phyloP scores from a whole-genome alignment of 805 yeast species.

The baker's yeast (Saccharomyces cerevisiae) region DNA sequence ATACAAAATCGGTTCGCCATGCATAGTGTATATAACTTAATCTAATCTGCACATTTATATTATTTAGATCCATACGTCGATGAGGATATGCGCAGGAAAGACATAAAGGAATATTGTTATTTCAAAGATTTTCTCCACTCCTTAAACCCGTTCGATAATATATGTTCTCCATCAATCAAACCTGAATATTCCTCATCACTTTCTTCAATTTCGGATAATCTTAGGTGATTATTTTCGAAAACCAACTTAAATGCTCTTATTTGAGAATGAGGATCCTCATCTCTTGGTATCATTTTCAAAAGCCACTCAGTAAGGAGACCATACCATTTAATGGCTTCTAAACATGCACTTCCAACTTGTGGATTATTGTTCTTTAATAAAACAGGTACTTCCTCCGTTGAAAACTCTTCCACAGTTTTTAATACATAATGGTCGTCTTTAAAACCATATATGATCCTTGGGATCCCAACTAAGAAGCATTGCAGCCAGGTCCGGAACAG shows the following conservation, averaged over 20 bases:
- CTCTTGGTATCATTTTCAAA: constrained; percentile 43
- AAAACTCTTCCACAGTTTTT: constrained; percentile 61
- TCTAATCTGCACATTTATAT: background rate
- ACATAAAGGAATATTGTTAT: background rate
- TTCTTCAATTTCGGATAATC: constrained; percentile 39
- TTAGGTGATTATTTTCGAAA: constrained; percentile 42
- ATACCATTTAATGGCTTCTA: constrained; percentile 76
- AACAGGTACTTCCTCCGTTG: constrained; percentile 72
- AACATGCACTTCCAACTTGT: constrained; percentile 51
- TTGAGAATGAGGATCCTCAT: constrained; percentile 36
- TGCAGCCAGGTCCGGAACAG: constrained; percentile 86
- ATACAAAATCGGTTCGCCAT: background rate
- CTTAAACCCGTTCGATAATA: constrained; percentile 44
- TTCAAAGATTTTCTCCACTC: constrained; percentile 40
- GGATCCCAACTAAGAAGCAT: constrained; percentile 79
- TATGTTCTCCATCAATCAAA: constrained; percentile 32
- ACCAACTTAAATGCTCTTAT: constrained; percentile 48
- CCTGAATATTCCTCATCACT: constrained; percentile 31
- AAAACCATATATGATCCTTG: constrained; percentile 77
- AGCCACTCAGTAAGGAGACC: constrained; percentile 82
- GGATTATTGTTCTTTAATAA: constrained; percentile 43
- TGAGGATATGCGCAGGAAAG: background rate
- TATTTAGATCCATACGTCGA: background rate
- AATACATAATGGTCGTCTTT: constrained; percentile 65
- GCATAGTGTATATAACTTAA: background rate